Evolutionary conservation across 169 alveolate species (phyloP), one percentile per base, ranked within the genome.

Genomic region (Pseudocohnilembus persalinus): DNA sequence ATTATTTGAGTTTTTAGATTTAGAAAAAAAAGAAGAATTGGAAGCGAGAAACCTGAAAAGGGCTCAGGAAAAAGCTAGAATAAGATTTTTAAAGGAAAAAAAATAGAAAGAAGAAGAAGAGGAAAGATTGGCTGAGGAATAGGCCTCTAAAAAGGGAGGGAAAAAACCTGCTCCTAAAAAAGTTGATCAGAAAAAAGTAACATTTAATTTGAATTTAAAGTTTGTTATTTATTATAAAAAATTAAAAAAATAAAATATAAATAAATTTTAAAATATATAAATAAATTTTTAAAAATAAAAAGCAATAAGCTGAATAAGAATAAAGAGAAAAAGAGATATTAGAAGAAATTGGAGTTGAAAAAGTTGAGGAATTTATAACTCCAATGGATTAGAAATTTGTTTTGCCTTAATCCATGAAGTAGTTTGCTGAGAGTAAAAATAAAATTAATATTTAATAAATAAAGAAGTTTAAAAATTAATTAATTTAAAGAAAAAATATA

Each of bases 91-190:
- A 79, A 77, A 88, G 76, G 88, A 89, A 88, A 94, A 92, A 83
- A 91, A 90, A 30, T 79, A 83, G 24, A 92, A 92, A 83, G 89
- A 92, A 77, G 29, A 32, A 27, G 96, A 92, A 74, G 96, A 92
- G 75, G 81, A 81, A 26, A 89, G 90, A 33, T 80, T 78, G 24
- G 84, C 87, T 0, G 84, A 87, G 77, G 94, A 88, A 1, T 89
- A 78, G 26, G 84, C 92, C 28, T 34, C 90, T 32, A 78, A 65
- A 0, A 88, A 88, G 77, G 77, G 81, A 63, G 65, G 68, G 26
- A 87, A 84, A 73, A 89, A 88, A 27, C 88, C 92, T 29, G 77
- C 87, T 64, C 77, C 82, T 25, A 35, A 32, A n/a, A 34, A 83
- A 83, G 75, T 75, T 20, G 88, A 83, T 27, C 76, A 82, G 27